Base-by-base conservation (phyloP, 495 filamentous ascomycete species). In the Lasiosphaeriaceae sp. region DNA sequence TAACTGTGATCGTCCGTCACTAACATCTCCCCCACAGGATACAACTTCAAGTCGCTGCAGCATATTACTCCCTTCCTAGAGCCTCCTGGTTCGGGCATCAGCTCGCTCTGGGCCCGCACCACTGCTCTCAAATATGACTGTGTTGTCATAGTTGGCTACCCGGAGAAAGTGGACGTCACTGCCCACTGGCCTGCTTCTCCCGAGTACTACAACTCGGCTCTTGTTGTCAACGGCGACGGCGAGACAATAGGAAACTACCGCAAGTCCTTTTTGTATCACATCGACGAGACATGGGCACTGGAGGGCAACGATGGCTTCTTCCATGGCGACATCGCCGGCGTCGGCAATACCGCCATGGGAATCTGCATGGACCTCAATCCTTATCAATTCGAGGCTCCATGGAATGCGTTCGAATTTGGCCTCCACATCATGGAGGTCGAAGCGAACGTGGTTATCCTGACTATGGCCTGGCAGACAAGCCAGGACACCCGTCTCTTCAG, bases 141-240 rank as follows among this genome's bases (percentile, higher is more conserved):
- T 71, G 79, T 83, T 61, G 90, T 97, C 20, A 86, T 86, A n/a
- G 86, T 90, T 12, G 92, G 94, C 11, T 98, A 97, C 66, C 92
- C 94, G 0, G 94, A 98, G 71, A 80, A 72, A 61, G 79, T 72
- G 11, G 77, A 80, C 60, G 66, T 77, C n/a, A 68, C 72, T 23
- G 59, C 63, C 16, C 72, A 70, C 52, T 77, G 77, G 65, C 74
- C 77, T 0, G 62, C 75, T 11, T 82, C 71, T 49, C 76, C 76
- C 12, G 80, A 78, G 56, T 79, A 85, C 57, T 96, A 95, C 74
- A 98, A 96, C 73, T 89, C 90, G 21, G 84, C 87, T 22, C 80
- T 97, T 45, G 78, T 90, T 19, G 85, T 96, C 24, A 84, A 86
- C 56, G 77, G 83, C 11, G 71, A 79, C 2, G 93, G 94, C 16